Percentiles rank a stretch among this genome's conserved stretches.
phyloP scores from a whole-genome alignment of 805 yeast genomes.

The Candida golubevii region DNA sequence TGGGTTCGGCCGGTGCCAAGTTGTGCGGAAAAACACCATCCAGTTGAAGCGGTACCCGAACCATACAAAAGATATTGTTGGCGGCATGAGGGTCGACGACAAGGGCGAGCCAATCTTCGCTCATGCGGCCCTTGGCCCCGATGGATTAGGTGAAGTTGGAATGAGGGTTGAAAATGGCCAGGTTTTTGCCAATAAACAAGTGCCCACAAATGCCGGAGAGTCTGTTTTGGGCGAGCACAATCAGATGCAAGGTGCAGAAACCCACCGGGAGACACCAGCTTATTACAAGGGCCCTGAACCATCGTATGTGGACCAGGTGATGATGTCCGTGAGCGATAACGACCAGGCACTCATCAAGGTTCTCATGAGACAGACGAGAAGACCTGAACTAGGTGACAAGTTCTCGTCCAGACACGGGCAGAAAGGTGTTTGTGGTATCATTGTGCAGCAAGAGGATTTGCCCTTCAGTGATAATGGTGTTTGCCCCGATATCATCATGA shows the following conservation, averaged over 20 bases:
- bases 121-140: conserved; percentile 84
- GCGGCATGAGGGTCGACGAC: conserved; percentile 87
- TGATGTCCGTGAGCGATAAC: conserved; percentile 93
- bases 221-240: conserved; percentile 43
- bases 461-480: conserved; percentile 94
- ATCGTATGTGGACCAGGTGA: conserved; percentile 91
- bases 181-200: conserved; percentile 87
- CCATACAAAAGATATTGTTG: conserved; percentile 86
- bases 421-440: conserved; percentile 98
- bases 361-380: conserved; percentile 85
- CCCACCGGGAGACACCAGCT: conserved; percentile 86
- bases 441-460: conserved; percentile 93
- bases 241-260: conserved; percentile 42
- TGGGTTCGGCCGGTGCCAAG: conserved; percentile 98
- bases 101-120: conserved; percentile 78
- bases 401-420: conserved; percentile 93
- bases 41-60: conserved; percentile 88
- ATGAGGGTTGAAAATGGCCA: conserved; percentile 87
- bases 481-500: conserved; percentile 94
- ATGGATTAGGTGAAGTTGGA: conserved; percentile 97
- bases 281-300: conserved; percentile 94
- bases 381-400: conserved; percentile 97
- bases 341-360: conserved; percentile 95
- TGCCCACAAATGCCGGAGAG: conserved; percentile 82
- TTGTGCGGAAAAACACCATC: conserved; percentile 85